phyloP scores from a whole-genome alignment of 2,329 filamentous ascomycete species.

The Metarhizium anisopliae region DNA sequence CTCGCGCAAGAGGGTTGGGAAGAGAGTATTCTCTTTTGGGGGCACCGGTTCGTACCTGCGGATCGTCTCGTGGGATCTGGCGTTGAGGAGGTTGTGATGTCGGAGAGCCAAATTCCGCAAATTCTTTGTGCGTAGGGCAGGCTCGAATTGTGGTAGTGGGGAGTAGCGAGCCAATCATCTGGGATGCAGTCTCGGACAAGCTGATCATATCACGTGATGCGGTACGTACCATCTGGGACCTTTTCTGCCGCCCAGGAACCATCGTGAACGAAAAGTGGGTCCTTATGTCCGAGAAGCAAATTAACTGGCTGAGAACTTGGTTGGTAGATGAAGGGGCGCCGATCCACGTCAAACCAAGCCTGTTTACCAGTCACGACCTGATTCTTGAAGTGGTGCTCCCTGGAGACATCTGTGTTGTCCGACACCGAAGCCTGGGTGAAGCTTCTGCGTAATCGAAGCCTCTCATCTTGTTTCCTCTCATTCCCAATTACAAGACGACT shows the following conservation, averaged over 20 bases:
- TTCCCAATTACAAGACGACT: background rate
- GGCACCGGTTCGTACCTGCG: constrained; percentile 29
- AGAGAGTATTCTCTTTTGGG: constrained; percentile 7
- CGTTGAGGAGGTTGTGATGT: constrained; percentile 29
- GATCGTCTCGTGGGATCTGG: constrained; percentile 31
- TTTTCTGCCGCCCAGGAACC: background rate
- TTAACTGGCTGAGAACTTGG: constrained; percentile 8
- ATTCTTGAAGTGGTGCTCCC: too few relatives aligned
- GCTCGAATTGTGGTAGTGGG: constrained; percentile 24
- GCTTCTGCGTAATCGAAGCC: background rate
- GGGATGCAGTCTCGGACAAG: background rate
- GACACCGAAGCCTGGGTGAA: background rate
- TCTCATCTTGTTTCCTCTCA: background rate
- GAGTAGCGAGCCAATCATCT: constrained; percentile 28
- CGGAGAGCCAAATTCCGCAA: constrained; percentile 29
- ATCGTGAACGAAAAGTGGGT: background rate
- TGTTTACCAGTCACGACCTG: constrained; percentile 3
- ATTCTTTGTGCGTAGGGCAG: constrained; percentile 35
- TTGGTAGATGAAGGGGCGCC: constrained; percentile 8
- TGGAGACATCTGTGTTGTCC: background rate
- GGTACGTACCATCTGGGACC: constrained; percentile 3
- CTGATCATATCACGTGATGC: constrained; percentile 16
- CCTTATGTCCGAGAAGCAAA: background rate
- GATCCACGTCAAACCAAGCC: background rate
- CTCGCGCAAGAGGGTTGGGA: background rate